Conservation (phyloP, 2,329 filamentous ascomycete genomes). For the Paraconiothyrium sp. region DNA sequence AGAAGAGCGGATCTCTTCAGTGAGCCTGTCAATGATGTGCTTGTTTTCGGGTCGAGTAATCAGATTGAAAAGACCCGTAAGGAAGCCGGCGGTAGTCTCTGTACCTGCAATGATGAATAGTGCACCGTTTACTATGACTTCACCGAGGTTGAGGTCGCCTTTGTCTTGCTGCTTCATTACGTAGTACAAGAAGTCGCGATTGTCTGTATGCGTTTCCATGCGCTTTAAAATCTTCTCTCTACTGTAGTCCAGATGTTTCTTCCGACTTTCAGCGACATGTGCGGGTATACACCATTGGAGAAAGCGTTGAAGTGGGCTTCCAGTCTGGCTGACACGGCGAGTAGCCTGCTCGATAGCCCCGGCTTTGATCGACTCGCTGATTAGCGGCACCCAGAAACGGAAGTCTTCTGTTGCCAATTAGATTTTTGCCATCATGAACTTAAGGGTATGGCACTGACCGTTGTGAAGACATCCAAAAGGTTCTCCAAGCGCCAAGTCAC, state of each 20-base stretch:
- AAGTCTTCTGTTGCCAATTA: constrained; percentile 26
- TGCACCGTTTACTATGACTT: constrained; percentile 31
- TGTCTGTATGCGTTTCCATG: constrained; percentile 25
- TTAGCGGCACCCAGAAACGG: constrained; percentile 30
- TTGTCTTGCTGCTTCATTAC: constrained; percentile 31
- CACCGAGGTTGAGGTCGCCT: constrained; percentile 26
- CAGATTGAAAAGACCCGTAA: constrained; percentile 7
- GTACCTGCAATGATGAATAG: constrained; percentile 34
- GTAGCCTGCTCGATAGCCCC: constrained; percentile 31
- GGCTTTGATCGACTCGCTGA: constrained; percentile 30
- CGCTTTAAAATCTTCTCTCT: constrained; percentile 34
- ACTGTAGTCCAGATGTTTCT: constrained; percentile 31
- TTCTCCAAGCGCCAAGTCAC: constrained; percentile 62
- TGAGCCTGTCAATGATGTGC: constrained; percentile 26
- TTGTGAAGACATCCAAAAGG: constrained; percentile 43
- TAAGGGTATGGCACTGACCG: background rate
- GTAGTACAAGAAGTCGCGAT: constrained; percentile 31
- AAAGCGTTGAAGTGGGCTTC: constrained; percentile 27
- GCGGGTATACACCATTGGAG: constrained; percentile 28
- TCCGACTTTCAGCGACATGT: constrained; percentile 20
- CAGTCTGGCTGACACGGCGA: constrained; percentile 24
- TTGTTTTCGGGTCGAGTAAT: constrained; percentile 20
- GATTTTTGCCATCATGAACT: background rate
- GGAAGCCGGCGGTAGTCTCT: constrained; percentile 29
- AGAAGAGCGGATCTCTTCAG: constrained; percentile 25